Percentiles rank a stretch among this genome's conserved stretches.
These are phyloP conservation scores for Plasmodium relictum DNA, from an alignment of 169 alveolate genomes.

Conservation along the genomic window DNA sequence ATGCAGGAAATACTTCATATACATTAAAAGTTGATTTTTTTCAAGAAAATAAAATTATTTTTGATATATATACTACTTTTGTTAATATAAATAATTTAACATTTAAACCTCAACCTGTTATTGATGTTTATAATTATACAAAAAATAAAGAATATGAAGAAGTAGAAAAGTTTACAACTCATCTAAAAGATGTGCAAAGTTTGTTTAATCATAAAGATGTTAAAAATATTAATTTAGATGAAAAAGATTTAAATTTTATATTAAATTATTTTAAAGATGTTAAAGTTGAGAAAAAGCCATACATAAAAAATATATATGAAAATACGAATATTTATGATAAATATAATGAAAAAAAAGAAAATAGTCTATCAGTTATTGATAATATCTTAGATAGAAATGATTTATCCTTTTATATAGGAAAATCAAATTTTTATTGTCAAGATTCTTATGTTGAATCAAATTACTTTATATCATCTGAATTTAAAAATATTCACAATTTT, in stretches of 20 bases:
- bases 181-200: constrained; percentile 49
- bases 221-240: constrained; percentile 23
- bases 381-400: constrained; percentile 16
- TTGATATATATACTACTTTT: constrained; percentile 72
- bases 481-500: constrained; percentile 63
- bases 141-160: constrained; percentile 32
- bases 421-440: constrained; percentile 25
- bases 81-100: constrained; percentile 54
- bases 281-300: background rate
- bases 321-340: constrained; percentile 33
- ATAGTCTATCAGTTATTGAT: constrained; percentile 22
- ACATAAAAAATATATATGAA: constrained; percentile 17
- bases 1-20: constrained; percentile 64
- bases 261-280: constrained; percentile 41
- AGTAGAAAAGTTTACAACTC: constrained; percentile 19
- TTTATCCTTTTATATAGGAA: constrained; percentile 37
- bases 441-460: constrained; percentile 57
- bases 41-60: constrained; percentile 46
- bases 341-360: background rate
- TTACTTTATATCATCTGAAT: constrained; percentile 60
- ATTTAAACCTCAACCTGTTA: constrained; percentile 58
- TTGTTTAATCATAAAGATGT: constrained; percentile 67
- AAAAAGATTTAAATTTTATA: constrained; percentile 37
- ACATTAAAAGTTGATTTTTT: constrained; percentile 62
- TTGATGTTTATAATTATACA: constrained; percentile 7